Conservation (phyloP, 192 early-diverging fungal species). For the Podila minutissima region DNA sequence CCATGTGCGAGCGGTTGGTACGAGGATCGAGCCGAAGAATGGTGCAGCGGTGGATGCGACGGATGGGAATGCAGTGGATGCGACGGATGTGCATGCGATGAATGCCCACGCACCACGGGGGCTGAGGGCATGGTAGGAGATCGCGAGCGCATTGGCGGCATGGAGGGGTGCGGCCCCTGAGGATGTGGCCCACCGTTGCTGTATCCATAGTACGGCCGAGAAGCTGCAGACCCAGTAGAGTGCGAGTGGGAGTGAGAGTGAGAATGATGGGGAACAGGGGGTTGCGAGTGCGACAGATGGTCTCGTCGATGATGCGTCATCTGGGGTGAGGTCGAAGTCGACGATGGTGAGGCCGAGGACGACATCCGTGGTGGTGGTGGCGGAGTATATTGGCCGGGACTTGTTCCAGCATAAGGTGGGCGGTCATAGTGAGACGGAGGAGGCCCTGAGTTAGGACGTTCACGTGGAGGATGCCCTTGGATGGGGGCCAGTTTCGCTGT, state of each 20-base stretch:
- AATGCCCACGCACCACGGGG: too few species aligned
- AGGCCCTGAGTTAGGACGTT: neutral
- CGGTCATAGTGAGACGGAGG: neutral
- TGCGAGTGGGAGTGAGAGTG: conserved; percentile 1
- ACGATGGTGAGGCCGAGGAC: neutral
- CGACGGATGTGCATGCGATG: neutral
- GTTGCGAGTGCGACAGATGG: neutral
- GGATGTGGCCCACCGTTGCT: neutral
- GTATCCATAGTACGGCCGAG: neutral
- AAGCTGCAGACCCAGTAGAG: neutral
- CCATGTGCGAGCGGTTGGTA: neutral
- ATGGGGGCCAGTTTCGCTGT: neutral
- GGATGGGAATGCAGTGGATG: neutral
- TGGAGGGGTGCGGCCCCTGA: conserved; percentile 1
- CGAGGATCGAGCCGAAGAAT: neutral
- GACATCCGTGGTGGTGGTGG: neutral
- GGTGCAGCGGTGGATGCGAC: conserved; percentile 4
- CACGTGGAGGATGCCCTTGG: conserved; percentile 1
- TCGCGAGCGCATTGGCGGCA: too few species aligned
- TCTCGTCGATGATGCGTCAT: neutral
- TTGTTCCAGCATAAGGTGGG: neutral
- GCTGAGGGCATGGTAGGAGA: too few species aligned
- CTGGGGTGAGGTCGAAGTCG: neutral
- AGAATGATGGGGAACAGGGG: neutral
- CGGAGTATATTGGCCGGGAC: neutral